Percentiles rank a stretch among this genome's conserved stretches.
Conservation (phyloP, 306 rosid species). For the Vicia villosa region DNA sequence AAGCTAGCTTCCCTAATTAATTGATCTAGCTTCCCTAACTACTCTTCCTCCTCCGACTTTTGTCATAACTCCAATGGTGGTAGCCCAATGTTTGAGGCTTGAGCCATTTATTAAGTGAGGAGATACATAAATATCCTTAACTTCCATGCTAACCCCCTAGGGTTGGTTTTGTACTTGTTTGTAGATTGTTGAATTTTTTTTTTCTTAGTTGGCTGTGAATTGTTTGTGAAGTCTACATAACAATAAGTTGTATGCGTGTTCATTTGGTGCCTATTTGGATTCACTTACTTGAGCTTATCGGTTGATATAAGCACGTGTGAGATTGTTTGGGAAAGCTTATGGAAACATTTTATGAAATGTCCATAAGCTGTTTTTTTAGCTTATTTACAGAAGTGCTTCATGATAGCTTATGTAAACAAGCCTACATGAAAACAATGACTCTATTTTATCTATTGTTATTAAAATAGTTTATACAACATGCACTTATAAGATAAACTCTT, state of each 20-base stretch:
- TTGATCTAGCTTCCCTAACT: slow-evolving; percentile 4
- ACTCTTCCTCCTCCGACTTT: background rate
- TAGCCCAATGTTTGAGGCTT: background rate
- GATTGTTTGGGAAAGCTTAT: background rate
- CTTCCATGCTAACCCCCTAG: background rate
- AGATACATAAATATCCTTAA: background rate
- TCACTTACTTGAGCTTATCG: background rate
- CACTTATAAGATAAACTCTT: background rate
- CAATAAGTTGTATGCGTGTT: slow-evolving; percentile 1
- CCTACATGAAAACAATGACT: background rate
- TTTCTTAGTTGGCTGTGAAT: too few relatives aligned
- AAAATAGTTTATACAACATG: background rate
- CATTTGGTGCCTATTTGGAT: background rate
- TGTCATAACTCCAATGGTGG: background rate
- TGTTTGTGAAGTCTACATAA: background rate
- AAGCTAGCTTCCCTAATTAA: background rate
- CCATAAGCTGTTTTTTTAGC: background rate
- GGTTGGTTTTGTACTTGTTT: slow-evolving; percentile 1
- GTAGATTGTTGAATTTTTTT: too few relatives aligned
- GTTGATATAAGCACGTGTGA: background rate
- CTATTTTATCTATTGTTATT: background rate
- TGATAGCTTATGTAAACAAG: too few relatives aligned
- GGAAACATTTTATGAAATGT: background rate
- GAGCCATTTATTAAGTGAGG: background rate
- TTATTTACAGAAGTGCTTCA: background rate